Percentiles rank a stretch among this genome's conserved stretches.
Conservation (phyloP, 352 stramenopile genomes). For the Discostella stelligera region DNA sequence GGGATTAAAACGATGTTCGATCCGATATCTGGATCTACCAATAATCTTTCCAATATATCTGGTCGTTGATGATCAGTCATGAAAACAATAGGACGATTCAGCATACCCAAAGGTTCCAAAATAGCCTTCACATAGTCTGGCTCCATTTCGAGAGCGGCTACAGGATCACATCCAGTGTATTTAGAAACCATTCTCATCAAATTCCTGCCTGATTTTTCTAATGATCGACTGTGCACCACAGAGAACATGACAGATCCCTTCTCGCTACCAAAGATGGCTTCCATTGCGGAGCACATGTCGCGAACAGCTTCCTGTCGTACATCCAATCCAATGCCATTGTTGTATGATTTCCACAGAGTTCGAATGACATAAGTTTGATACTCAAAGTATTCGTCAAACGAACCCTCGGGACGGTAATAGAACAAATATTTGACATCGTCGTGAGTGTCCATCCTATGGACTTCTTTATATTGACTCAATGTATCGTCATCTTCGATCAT, state of each 20-base stretch:
- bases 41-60: constrained; percentile 23
- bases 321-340: constrained; percentile 16
- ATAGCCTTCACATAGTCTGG: constrained; percentile 45
- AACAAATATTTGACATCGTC: constrained; percentile 21
- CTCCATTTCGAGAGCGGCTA: constrained; percentile 28
- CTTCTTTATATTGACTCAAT: constrained; percentile 15
- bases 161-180: constrained; percentile 24
- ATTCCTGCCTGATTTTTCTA: constrained; percentile 10
- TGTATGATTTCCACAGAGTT: constrained; percentile 34
- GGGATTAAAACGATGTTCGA: constrained; percentile 25
- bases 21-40: constrained; percentile 36
- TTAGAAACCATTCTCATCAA: constrained; percentile 8
- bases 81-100: constrained; percentile 37
- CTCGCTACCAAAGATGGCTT: constrained; percentile 39
- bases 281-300: constrained; percentile 42
- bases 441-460: constrained; percentile 5
- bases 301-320: neutral
- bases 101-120: constrained; percentile 22
- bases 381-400: constrained; percentile 21
- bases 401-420: neutral
- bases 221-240: constrained; percentile 32
- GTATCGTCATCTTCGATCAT: constrained; percentile 10
- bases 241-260: constrained; percentile 17
- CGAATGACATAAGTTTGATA: constrained; percentile 13
- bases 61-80: constrained; percentile 42